These are phyloP conservation scores for Candida khao-thaluensis DNA, from an alignment of 805 yeast species.

Conservation along the genomic window DNA sequence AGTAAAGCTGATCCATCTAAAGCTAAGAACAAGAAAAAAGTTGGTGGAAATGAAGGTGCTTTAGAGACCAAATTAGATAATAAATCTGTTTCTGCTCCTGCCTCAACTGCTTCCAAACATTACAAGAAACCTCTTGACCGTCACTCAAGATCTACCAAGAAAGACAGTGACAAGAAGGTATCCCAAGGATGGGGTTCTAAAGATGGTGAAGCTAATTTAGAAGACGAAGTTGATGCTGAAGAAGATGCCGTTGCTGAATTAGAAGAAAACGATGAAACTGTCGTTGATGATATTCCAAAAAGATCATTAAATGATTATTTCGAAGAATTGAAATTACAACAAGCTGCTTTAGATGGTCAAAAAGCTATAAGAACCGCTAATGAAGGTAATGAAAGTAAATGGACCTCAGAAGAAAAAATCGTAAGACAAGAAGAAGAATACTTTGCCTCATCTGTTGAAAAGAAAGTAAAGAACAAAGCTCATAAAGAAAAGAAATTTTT, in stretches of 20 bases:
- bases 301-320: constrained; percentile 87
- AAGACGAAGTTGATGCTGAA: constrained; percentile 55
- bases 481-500: constrained; percentile 78
- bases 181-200: constrained; percentile 89
- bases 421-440: constrained; percentile 64
- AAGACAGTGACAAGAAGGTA: constrained; percentile 81
- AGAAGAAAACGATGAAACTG: constrained; percentile 48
- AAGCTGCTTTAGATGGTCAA: constrained; percentile 37
- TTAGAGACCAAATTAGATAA: constrained; percentile 72
- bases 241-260: constrained; percentile 40
- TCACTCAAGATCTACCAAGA: constrained; percentile 79
- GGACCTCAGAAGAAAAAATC: constrained; percentile 54
- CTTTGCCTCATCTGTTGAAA: constrained; percentile 59
- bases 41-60: constrained; percentile 89
- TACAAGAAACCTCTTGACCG: constrained; percentile 73
- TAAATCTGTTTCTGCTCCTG: constrained; percentile 60
- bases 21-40: constrained; percentile 70
- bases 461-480: constrained; percentile 69
- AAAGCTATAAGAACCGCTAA: constrained; percentile 49
- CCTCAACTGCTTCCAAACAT: constrained; percentile 52
- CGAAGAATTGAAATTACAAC: constrained; percentile 56
- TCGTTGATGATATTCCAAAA: constrained; percentile 40
- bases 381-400: constrained; percentile 56
- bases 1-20: constrained; percentile 77
- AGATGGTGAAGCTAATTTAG: constrained; percentile 59